Conservation (phyloP, 1,284 basidiomycete species). For the Singerocomus inundabilis region DNA sequence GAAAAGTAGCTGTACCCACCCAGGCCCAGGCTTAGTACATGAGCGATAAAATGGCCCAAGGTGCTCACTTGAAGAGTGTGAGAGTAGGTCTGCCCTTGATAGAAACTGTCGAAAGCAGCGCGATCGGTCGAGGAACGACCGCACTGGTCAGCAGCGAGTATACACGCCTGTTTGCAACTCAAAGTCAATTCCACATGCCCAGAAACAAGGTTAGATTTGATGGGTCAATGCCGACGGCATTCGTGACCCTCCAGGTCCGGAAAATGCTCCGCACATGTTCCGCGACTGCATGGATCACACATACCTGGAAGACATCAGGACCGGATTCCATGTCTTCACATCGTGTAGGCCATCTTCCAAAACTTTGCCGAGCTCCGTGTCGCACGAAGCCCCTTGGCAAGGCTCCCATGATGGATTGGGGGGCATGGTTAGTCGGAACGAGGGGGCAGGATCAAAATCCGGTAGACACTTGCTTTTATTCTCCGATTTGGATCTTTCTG, state of each 20-base stretch:
- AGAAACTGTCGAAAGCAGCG: slow-evolving; percentile 67
- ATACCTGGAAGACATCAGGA: slow-evolving; percentile 34
- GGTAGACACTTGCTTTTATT: slow-evolving; percentile 6
- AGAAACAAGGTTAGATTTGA: slow-evolving; percentile 15
- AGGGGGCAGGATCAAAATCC: slow-evolving; percentile 35
- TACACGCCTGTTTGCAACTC: slow-evolving; percentile 38
- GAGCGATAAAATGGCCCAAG: background rate
- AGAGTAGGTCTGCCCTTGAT: slow-evolving; percentile 60
- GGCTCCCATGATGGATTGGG: slow-evolving; percentile 54
- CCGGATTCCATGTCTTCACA: slow-evolving; percentile 48
- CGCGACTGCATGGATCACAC: slow-evolving; percentile 10
- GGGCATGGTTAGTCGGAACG: slow-evolving; percentile 43
- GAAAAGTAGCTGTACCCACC: slow-evolving; percentile 52
- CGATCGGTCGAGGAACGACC: slow-evolving; percentile 71
- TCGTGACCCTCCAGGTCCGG: background rate
- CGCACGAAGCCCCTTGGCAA: slow-evolving; percentile 46
- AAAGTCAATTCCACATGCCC: slow-evolving; percentile 22
- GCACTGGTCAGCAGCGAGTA: slow-evolving; percentile 66
- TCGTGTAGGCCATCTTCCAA: slow-evolving; percentile 37
- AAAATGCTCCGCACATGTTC: slow-evolving; percentile 1
- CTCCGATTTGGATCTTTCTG: background rate
- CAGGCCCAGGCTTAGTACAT: slow-evolving; percentile 6
- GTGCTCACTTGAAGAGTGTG: slow-evolving; percentile 56
- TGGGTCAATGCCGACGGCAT: slow-evolving; percentile 4
- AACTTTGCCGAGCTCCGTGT: slow-evolving; percentile 29